Base-by-base conservation (phyloP, 1,284 basidiomycete genomes). In the Heterobasidion parviporum region DNA sequence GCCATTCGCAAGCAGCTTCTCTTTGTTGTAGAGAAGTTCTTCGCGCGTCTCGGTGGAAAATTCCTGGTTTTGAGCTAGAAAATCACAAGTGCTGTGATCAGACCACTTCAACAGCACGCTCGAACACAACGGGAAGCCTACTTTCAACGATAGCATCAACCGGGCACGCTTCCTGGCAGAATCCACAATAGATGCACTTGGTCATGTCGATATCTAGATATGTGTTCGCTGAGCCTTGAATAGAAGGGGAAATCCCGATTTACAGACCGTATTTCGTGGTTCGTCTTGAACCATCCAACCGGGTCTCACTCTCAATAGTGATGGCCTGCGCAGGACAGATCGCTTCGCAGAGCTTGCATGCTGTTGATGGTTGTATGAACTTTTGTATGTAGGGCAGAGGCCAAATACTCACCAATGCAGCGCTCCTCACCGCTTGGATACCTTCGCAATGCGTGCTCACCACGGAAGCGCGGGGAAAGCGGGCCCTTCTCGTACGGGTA, bases 81-180 rank as follows among this genome's bases (percentile, higher is more conserved):
- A 48, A 56, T 35, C 50, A 54, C 41, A 56, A 52, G 51, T 56
- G 55, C 35, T 48, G 8, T 1, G 54, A 10, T 34, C 38, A 51
- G 57, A 35, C 16, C 47, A 49, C 33, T 14, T 35, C 38, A 49
- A 48, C 16, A 18, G 18, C 4, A 10, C n/a, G 10, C 12, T 12
- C n/a, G 38, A 41, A n/a, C 38, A 41, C n/a, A 10, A 41, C 26
- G 57, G 43, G 54, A 15, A 43, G 79, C 92, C 66, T 70, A 95
- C 94, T 98, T 79, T 99, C 97, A 59, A 99, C 97, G 66, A 99
- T 99, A 56, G 97, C 97, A 73, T 99, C 97, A 58, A 99, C 97
- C 12, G 97, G 97, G 73, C 97, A 99, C 36, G 97, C 97, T 77
- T 99, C 97, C 74, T 97, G 94, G 74, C 94, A 95, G 79, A 95